Evolutionary conservation across 371 early-diverging fungal genomes (phyloP), one percentile per base, ranked within the genome.

Genomic region (Apophysomyces ossiformis): DNA sequence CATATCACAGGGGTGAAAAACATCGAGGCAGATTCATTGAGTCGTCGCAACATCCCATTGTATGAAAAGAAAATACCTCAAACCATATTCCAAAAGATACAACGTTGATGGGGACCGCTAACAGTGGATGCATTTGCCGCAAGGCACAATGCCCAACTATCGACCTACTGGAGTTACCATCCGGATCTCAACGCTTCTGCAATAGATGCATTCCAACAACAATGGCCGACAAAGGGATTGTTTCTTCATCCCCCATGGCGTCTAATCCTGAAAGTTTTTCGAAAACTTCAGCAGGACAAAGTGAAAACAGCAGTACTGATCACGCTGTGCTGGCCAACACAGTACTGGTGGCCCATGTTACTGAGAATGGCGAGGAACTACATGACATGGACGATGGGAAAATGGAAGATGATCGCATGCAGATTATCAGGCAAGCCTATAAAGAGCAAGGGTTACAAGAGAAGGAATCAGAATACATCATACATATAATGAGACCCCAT

Each of bases 71-170:
- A 26, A 26, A 37, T 68, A 0, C 69, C 62, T 32, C 37, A 1
- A 5, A n/a, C 8, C 0, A 3, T 36, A 11, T 70, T 70, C 37
- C 8, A 66, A 21, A 12, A 7, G 37, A 65, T 69, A 47, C 67
- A 58, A 60, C 21, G 16, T 43, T 37, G 21, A 50, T 58, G 43
- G 67, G 65, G 60, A 45, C 57, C n/a, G 21, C 5, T 64, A 36
- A 65, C 4, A 39, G 57, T 81, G 11, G 78, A 81, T 50, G 69
- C 68, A 18, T 81, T 81, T 56, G 78, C 75, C 4, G 38, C 71
- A 1, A 18, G 63, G 18, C 58, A 63, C 59, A 75, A 63, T 47
- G 18, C 68, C 26, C 54, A 68, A 39, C 62, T 69, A 4, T 32
- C 15, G 32, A 2, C 11, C 15, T 78, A 37, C 43, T 74, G 73